phyloP scores from a whole-genome alignment of 2,329 filamentous ascomycete genomes.

The Aureobasidium sp. region DNA sequence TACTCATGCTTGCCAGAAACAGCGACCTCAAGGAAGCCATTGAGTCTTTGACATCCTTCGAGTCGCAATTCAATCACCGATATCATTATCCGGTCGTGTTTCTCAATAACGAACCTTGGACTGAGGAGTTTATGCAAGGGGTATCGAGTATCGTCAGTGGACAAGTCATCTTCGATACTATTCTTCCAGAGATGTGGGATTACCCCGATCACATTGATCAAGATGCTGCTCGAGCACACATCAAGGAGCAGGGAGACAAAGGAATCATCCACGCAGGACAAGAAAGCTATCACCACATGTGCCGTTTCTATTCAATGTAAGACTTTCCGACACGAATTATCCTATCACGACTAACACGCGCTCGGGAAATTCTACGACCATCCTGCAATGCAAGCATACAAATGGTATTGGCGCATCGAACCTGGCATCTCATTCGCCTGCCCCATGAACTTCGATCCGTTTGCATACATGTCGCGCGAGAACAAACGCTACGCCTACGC shows the following conservation, averaged over 20 bases:
- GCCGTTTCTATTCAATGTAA: conserved; percentile 33
- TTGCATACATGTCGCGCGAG: conserved; percentile 28
- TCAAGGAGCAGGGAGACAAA: not conserved
- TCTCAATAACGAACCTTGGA: conserved; percentile 40
- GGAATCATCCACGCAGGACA: conserved; percentile 15
- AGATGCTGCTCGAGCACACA: not conserved
- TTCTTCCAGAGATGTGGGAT: conserved; percentile 35
- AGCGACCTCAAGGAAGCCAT: conserved; percentile 34
- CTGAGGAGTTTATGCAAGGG: conserved; percentile 27
- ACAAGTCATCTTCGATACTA: conserved; percentile 35
- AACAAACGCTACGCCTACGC: conserved; percentile 42
- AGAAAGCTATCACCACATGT: conserved; percentile 33
- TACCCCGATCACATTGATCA: conserved; percentile 25
- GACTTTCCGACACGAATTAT: no score
- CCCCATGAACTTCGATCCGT: conserved; percentile 35
- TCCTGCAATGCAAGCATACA: conserved; percentile 39
- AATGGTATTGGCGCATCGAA: conserved; percentile 55
- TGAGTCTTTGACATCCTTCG: conserved; percentile 34
- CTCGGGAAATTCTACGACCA: conserved; percentile 28
- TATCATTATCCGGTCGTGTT: conserved; percentile 42
- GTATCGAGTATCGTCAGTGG: conserved; percentile 27
- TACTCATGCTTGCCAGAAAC: conserved; percentile 42
- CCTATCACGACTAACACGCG: not conserved
- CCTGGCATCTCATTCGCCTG: conserved; percentile 51
- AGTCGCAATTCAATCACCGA: conserved; percentile 40